Evolutionary conservation across 257 asterid genomes (phyloP).

Genomic region (Echites panduratus): DNA sequence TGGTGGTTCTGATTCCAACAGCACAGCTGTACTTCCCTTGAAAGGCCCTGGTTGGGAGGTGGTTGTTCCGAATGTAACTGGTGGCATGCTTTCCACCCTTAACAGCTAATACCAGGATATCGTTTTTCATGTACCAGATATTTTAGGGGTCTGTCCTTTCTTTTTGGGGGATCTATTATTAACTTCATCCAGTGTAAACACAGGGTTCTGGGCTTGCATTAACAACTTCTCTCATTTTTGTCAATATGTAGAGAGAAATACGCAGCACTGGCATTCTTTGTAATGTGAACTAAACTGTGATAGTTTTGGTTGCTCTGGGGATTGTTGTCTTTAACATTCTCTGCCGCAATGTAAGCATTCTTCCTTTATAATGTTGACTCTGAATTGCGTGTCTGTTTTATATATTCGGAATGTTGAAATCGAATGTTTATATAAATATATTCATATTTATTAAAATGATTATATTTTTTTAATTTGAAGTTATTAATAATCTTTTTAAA

Average conservation of each 20-base stretch:
- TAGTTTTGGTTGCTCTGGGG: neutral
- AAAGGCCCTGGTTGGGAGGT: constrained; percentile 99
- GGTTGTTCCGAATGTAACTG: constrained; percentile 64
- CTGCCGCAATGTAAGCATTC: too few species aligned
- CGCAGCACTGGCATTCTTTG: neutral
- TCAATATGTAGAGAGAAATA: constrained; percentile 11
- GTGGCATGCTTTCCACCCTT: constrained; percentile 82
- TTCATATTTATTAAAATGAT: too few species aligned
- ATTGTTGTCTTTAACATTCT: too few species aligned
- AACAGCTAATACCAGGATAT: constrained; percentile 32
- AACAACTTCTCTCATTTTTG: constrained; percentile 16
- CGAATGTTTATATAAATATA: too few species aligned
- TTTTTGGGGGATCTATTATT: constrained; percentile 1
- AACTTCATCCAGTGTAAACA: neutral
- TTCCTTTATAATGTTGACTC: too few species aligned
- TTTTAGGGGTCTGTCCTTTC: neutral
- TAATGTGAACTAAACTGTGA: neutral
- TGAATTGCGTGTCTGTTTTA: too few species aligned
- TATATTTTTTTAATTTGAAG: too few species aligned
- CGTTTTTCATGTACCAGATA: neutral
- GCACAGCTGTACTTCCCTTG: constrained; percentile 35
- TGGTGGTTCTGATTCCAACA: constrained; percentile 13
- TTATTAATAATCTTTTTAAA: too few species aligned
- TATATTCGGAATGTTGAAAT: too few species aligned
- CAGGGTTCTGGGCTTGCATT: neutral